Evolutionary conservation across 2,329 filamentous ascomycete species (phyloP).

Genomic region (Epichloe sibirici): DNA sequence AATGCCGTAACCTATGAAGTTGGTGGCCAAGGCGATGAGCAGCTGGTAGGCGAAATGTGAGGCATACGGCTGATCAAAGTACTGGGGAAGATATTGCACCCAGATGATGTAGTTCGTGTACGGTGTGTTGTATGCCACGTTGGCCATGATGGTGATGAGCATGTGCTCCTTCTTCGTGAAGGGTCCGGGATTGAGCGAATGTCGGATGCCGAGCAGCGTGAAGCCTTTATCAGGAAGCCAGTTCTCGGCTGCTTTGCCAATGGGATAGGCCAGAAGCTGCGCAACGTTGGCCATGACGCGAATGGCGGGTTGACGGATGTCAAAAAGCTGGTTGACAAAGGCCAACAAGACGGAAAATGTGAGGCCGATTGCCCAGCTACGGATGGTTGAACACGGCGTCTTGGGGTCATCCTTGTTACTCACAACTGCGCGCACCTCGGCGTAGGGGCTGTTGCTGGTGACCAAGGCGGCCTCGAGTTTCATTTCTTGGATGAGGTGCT

Average conservation of each 20-base stretch:
- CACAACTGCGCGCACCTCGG: conserved; percentile 43
- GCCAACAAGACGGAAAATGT: conserved; percentile 35
- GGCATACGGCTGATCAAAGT: conserved; percentile 42
- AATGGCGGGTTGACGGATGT: conserved; percentile 43
- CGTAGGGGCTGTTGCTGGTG: conserved; percentile 43
- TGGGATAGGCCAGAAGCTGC: conserved; percentile 42
- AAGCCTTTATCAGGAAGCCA: conserved; percentile 39
- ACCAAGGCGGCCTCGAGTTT: conserved; percentile 42
- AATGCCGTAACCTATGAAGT: conserved; percentile 48
- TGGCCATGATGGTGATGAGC: conserved; percentile 50
- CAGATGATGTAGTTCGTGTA: conserved; percentile 45
- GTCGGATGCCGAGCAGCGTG: conserved; percentile 31
- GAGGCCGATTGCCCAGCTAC: conserved; percentile 41
- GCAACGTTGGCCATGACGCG: conserved; percentile 42
- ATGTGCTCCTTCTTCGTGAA: conserved; percentile 51
- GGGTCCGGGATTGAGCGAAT: conserved; percentile 41
- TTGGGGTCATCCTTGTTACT: conserved; percentile 41
- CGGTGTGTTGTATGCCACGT: conserved; percentile 39
- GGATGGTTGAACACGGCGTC: conserved; percentile 40
- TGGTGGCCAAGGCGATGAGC: conserved; percentile 41
- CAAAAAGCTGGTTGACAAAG: conserved; percentile 46
- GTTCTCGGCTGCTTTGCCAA: conserved; percentile 38
- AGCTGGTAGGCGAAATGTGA: conserved; percentile 41
- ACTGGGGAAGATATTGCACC: conserved; percentile 39
- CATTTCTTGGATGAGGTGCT: conserved; percentile 39